Base-by-base conservation (phyloP, 805 yeast species). In the Pichia scutulata region DNA sequence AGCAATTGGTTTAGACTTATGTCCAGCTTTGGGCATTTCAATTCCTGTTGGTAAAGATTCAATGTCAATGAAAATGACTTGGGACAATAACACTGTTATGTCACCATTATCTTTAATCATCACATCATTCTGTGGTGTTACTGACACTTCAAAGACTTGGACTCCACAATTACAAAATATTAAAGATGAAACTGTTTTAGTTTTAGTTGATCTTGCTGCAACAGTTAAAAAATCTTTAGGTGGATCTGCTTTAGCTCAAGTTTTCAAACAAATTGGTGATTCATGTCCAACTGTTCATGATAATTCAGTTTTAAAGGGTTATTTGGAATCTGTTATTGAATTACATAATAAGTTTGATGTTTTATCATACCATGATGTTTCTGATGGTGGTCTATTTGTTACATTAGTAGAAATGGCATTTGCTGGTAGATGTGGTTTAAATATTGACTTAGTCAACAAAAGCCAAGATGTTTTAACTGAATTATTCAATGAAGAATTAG, bases 31-130 rank as follows among this genome's bases (percentile, higher is more conserved):
- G 57, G 97, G 95, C 42, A 71, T 93, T 54, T 77, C 95, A 21
- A 89, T 93, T 52, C 99, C 99, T 14, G 99, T 93, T 37, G 99
- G 99, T 58, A 93, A 93, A 72, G 99, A 93, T 69, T 89, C 97
- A 36, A 89, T 93, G 97, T 89, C 98, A 22, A 92, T 93, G 99
- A 89, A 89, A 73, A 93, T 93, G 98, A 84, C 85, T 62, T 93
- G 99, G 99, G 87, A 77, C 46, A 80, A 82, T 56, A 87, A 84
- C 61, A 96, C 89, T 68, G 98, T 93, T 41, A 82, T 93, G 54
- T 89, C 97, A n/a, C 99, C 99, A 44, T 73, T 93, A 64, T 85
- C 97, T 13, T 78, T 92, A 60, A 85, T 87, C 44, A 77, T 92
- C 58, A 90, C 99, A 22, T 93, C 98, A 0, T 93, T 92, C 66